Base-by-base conservation (phyloP, 768 basidiomycete species). In the Cystofilobasidium macerans region DNA sequence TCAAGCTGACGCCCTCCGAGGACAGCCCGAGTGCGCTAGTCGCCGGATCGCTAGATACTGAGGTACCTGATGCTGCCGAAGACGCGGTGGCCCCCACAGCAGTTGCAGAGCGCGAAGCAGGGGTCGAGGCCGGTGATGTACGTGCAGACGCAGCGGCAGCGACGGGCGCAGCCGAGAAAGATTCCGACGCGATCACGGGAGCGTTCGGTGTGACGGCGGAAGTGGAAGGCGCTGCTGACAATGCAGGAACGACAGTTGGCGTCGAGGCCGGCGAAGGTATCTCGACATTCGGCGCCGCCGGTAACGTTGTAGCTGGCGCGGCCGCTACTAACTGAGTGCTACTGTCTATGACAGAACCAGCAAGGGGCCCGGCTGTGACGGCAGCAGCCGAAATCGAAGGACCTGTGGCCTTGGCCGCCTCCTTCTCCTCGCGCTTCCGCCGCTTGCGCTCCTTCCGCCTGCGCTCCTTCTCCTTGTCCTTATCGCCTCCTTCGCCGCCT, bases 371-470 rank as follows among this genome's bases (percentile, higher is more conserved):
- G n/a, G n/a, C n/a, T n/a, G n/a, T n/a, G n/a, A n/a, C n/a, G n/a
- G n/a, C n/a, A n/a, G n/a, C n/a, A n/a, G n/a, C n/a, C n/a, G n/a
- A n/a, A n/a, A n/a, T n/a, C n/a, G n/a, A n/a, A n/a, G n/a, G n/a
- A n/a, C n/a, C n/a, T n/a, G n/a, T n/a, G n/a, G n/a, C n/a, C 28
- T 56, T 35, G 54, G 54, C 57, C 20, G 24, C n/a, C 57, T 32
- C 35, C 57, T 58, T 40, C 35, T 24, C 57, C 40, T 36, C 57
- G 57, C 33, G 32, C 26, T 13, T 18, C 35, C 20, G 2, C 22
- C 45, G 45, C 45, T 47, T 24, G 22, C 13, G 22, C 45, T 47
- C 45, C 45, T 47, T 47, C 22, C 22, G 42, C 42, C 42, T 13
- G 42, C 42, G 42, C 42, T 42, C 45, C 45, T 47, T 47, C 2